These are phyloP conservation scores for Kernera saxatilis DNA, from an alignment of 345 rosid genomes.

Conservation along the genomic window DNA sequence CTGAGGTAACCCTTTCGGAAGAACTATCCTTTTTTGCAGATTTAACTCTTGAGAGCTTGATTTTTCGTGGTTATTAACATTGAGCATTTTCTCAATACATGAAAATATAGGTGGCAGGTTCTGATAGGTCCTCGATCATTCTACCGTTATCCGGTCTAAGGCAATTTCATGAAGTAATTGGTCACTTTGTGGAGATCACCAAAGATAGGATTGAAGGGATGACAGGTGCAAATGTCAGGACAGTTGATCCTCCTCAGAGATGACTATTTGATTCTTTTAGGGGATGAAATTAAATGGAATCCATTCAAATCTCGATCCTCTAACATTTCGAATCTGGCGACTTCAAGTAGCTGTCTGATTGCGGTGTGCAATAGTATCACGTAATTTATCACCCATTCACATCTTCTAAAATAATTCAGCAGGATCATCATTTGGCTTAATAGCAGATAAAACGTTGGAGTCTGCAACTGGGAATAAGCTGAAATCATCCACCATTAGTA, in stretches of 20 bases:
- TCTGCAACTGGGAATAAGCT: constrained; percentile 34
- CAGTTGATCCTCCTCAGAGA: constrained; percentile 90
- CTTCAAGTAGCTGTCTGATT: constrained; percentile 33
- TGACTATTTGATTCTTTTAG: constrained; percentile 36
- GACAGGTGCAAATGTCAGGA: constrained; percentile 81
- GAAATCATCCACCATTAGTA: constrained; percentile 23
- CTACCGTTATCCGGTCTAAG: constrained; percentile 89
- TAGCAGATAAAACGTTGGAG: constrained; percentile 31
- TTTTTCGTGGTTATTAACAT: background rate
- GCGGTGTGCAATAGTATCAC: constrained; percentile 39
- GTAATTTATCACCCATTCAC: constrained; percentile 35
- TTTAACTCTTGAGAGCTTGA: background rate
- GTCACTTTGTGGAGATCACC: constrained; percentile 93
- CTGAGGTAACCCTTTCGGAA: constrained; percentile 55
- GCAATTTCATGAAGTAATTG: constrained; percentile 90
- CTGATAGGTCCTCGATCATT: constrained; percentile 92
- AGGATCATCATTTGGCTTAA: constrained; percentile 29
- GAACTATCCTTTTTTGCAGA: background rate
- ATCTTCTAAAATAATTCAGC: constrained; percentile 43
- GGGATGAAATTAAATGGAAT: constrained; percentile 4
- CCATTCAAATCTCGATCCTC: constrained; percentile 13
- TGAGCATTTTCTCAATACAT: background rate
- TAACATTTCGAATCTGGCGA: constrained; percentile 29
- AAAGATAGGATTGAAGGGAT: constrained; percentile 88
- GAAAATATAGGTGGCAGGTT: constrained; percentile 74